Percentiles rank a stretch among this genome's conserved stretches.
Evolutionary conservation across 371 early-diverging fungal species (phyloP).

Genomic region (Chytridium lagenaria): DNA sequence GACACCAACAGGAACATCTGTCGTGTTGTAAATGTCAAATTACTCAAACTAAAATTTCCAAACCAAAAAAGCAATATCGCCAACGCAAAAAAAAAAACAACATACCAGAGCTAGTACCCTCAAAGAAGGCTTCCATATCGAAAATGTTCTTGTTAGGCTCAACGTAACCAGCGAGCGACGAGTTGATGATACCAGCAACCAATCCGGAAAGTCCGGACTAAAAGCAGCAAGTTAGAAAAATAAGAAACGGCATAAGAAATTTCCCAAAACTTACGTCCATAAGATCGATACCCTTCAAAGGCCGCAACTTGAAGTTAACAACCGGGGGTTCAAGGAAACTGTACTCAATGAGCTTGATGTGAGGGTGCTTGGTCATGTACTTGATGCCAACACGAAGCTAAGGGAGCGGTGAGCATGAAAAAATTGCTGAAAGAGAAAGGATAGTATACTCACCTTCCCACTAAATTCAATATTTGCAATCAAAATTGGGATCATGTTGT

Average conservation of each 20-base stretch:
- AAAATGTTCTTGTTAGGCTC: conserved; percentile 86
- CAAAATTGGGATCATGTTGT: conserved; percentile 88
- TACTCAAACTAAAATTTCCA: too few species aligned
- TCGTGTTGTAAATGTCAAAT: too few species aligned
- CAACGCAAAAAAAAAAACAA: neutral
- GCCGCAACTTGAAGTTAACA: conserved; percentile 93
- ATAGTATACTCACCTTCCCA: conserved; percentile 59
- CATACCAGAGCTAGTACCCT: conserved; percentile 38
- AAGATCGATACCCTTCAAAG: conserved; percentile 80
- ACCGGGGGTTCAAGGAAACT: conserved; percentile 88
- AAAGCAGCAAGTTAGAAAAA: neutral
- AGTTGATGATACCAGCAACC: conserved; percentile 11
- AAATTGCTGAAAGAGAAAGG: neutral
- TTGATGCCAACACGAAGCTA: conserved; percentile 77
- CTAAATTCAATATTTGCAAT: conserved; percentile 91
- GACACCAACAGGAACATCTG: conserved; percentile 83
- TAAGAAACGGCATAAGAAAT: neutral
- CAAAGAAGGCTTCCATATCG: conserved; percentile 83
- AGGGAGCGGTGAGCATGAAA: neutral
- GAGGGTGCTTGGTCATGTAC: conserved; percentile 85
- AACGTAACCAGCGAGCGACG: conserved; percentile 61
- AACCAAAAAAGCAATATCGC: too few species aligned
- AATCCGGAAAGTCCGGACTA: conserved; percentile 11
- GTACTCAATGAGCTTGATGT: conserved; percentile 84
- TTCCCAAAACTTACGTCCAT: conserved; percentile 55